These are phyloP conservation scores for Pleurotus eryngii DNA, from an alignment of 768 basidiomycete genomes.

Conservation along the genomic window DNA sequence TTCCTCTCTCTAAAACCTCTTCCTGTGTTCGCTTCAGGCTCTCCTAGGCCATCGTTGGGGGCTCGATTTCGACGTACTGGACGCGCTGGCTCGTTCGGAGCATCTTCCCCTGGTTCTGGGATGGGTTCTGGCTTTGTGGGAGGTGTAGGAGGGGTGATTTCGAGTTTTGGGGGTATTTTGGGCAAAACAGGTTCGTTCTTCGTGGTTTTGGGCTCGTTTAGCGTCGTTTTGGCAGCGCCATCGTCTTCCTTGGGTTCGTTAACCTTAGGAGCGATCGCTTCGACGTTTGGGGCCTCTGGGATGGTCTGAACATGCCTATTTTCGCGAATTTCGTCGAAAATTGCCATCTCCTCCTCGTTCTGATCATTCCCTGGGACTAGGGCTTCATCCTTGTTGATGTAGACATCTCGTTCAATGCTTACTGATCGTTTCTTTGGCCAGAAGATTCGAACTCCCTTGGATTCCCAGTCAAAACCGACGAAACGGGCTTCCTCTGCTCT, in stretches of 20 bases:
- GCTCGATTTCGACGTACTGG: too few species aligned
- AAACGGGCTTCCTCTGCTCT: too few species aligned
- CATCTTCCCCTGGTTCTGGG: too few species aligned
- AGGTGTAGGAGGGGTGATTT: background rate
- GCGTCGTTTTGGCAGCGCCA: background rate
- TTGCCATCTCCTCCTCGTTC: conserved; percentile 27
- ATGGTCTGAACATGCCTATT: background rate
- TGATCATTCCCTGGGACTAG: conserved; percentile 15
- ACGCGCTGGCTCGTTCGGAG: too few species aligned
- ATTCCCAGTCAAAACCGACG: too few species aligned
- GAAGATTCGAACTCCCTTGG: conserved; percentile 24
- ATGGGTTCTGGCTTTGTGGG: too few species aligned
- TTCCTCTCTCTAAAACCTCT: too few species aligned
- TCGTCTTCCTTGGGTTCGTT: background rate
- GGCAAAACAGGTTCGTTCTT: background rate
- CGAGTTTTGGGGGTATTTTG: background rate
- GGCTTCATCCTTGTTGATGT: conserved; percentile 17
- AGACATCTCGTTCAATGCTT: conserved; percentile 22
- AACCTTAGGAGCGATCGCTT: background rate
- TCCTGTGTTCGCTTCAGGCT: too few species aligned
- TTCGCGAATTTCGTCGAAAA: background rate
- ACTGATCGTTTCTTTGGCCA: conserved; percentile 22
- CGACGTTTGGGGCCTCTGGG: background rate
- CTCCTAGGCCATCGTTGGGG: too few species aligned
- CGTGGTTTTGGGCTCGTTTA: background rate